Conservation (phyloP, 2,329 filamentous ascomycete species). For the Hypomyces rosellus region DNA sequence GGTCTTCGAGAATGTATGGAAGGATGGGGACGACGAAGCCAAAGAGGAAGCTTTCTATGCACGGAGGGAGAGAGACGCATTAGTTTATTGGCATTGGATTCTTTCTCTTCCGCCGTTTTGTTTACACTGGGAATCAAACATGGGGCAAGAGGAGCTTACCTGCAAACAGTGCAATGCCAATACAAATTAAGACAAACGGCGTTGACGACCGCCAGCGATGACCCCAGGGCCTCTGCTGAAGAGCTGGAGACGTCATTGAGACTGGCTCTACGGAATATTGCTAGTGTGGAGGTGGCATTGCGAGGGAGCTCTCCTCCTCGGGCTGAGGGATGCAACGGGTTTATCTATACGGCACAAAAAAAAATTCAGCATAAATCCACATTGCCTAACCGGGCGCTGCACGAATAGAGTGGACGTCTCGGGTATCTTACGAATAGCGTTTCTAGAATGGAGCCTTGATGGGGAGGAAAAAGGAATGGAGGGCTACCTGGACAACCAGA, state of each 20-base stretch:
- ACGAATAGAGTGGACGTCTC: too few species aligned
- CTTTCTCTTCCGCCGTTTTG: not conserved
- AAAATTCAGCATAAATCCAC: too few species aligned
- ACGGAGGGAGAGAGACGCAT: not conserved
- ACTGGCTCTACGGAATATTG: not conserved
- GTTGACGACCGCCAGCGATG: not conserved
- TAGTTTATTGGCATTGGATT: not conserved
- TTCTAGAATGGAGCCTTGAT: too few species aligned
- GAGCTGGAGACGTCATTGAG: not conserved
- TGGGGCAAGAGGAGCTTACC: not conserved
- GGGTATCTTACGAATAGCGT: too few species aligned
- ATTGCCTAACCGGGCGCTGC: too few species aligned
- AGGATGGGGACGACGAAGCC: slow-evolving; percentile 2
- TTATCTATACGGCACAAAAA: too few species aligned
- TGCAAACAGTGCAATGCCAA: not conserved
- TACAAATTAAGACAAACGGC: not conserved
- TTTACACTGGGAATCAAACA: not conserved
- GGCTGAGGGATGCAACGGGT: too few species aligned
- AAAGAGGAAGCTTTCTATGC: not conserved
- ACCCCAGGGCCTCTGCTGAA: not conserved
- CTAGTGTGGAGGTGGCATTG: too few species aligned
- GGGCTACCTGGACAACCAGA: too few species aligned
- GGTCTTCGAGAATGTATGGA: not conserved
- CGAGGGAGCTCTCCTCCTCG: too few species aligned
- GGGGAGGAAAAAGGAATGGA: too few species aligned